Evolutionary conservation across 495 filamentous ascomycete species (phyloP), one percentile per base, ranked within the genome.

Genomic region (Neurospora pannonica): DNA sequence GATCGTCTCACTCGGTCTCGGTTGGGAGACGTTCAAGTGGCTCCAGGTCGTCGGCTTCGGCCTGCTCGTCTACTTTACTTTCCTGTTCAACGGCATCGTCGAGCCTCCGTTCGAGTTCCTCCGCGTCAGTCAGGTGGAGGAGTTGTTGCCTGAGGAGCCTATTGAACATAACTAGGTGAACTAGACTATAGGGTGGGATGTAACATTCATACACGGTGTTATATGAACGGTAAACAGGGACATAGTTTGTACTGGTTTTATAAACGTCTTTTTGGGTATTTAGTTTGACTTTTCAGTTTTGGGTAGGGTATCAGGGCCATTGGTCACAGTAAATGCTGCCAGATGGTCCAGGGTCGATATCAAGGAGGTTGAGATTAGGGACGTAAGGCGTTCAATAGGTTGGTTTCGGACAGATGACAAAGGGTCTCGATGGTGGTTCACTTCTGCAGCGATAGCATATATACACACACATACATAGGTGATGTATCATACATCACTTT

Each of bases 1-100:
- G 96, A 87, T 99, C 37, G 93, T 97, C 21, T 97, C 93, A 4
- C 88, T 99, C 11, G 94, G 92, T 8, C 88, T 99, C 0, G 94
- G 96, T 71, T 99, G 96, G 96, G 96, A 99, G 83, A 90, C 88
- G 11, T 99, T 99, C 89, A 99, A 98, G 84, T 97, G 94, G 92
- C 88, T 99, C 11, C 96, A 99, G 83, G 93, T 99, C 4, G 81
- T 88, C 3, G 96, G 96, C 3, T 99, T 99, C 79, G 91, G 79
- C 31, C 82, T 98, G 72, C 89, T 99, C 31, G 96, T 99, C 38
- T 99, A 97, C 78, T 97, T 96, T 77, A 99, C 96, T 0, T 98
- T 97, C 82, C 78, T 99, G 72, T 99, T 98, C 87, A 98, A 99
- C 83, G 94, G 95, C 74, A 88, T 98, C 71, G 88, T 98, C 24